phyloP scores from a whole-genome alignment of 441 rosid genomes.

The Populus trichocarpa region DNA sequence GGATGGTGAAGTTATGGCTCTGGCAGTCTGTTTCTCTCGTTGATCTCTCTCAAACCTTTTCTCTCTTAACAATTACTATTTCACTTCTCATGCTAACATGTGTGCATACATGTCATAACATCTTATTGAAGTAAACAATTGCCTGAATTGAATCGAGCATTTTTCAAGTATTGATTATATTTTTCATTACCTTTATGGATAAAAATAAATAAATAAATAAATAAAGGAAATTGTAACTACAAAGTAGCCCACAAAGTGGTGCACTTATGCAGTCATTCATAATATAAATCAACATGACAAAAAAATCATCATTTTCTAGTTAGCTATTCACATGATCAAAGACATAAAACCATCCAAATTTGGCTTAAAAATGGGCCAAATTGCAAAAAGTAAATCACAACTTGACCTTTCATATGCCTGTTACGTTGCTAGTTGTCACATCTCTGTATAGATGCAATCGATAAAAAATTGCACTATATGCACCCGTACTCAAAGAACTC shows the following conservation, averaged over 20 bases:
- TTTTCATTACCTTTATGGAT: background rate
- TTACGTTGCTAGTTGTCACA: background rate
- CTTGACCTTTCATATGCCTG: background rate
- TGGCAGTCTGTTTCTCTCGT: no score
- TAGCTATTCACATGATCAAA: background rate
- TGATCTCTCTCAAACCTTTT: no score
- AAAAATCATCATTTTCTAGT: background rate
- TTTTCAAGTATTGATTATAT: background rate
- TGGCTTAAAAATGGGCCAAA: background rate
- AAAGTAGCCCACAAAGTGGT: background rate
- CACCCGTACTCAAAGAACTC: conserved; percentile 1
- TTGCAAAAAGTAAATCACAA: background rate
- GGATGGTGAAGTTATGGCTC: no score
- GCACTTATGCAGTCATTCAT: background rate
- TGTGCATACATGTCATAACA: background rate
- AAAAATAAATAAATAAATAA: background rate
- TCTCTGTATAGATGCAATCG: background rate
- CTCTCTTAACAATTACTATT: background rate
- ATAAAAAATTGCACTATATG: background rate
- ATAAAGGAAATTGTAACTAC: background rate
- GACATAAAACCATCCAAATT: background rate
- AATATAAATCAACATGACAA: background rate
- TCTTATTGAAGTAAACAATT: background rate
- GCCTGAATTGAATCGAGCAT: background rate
- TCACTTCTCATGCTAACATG: background rate